Evolutionary conservation across 1,139 yeast genomes (phyloP), one percentile per base, ranked within the genome.

Genomic region (Sugiyamaella xylanicola): DNA sequence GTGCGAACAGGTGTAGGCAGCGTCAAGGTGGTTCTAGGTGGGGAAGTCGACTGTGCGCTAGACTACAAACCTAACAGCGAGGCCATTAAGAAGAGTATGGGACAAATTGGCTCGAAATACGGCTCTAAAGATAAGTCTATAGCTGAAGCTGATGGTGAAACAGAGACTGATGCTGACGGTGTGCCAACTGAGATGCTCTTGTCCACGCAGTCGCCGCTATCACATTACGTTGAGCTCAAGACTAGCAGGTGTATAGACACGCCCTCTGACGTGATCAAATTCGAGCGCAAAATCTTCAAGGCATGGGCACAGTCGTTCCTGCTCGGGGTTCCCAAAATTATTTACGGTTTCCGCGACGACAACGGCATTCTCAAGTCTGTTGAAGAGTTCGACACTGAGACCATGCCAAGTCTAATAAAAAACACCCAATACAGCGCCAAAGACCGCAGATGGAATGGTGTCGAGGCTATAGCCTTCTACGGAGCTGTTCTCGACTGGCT

Each of bases 251-350:
- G 77, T 7, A 76, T 92, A 0, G 77, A 75, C 32, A 74, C 77
- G 41, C 82, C 81, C 8, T 75, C 76, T 13, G 83, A 83, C 40
- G 81, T 84, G 20, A 72, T 74, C 32, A 77, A 73, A 4, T 91
- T 92, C 66, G 97, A 92, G 68, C 59, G 80, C 72, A 69, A 91
- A 85, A 68, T 92, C 45, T 82, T 86, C 69, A 82, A 77, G 59
- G 80, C 95, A 0, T 95, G 99, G 99, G 91, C 96, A 2, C 98
- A 92, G 73, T 86, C 96, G 60, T 95, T 92, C 69, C 74, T 95
- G 42, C 77, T 90, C 53, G 99, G 99, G 2, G 80, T 92, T 16
- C 84, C 86, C 9, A 82, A 81, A 59, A 78, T 93, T 2, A 81
- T 88, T 0, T 88, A 89, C 67, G 99, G 97, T 0, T 93, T 87